A percentile compares a stretch with the other conserved stretches of the same genome.
phyloP scores from a whole-genome alignment of 768 basidiomycete species.

The Butyriboletus loyo region DNA sequence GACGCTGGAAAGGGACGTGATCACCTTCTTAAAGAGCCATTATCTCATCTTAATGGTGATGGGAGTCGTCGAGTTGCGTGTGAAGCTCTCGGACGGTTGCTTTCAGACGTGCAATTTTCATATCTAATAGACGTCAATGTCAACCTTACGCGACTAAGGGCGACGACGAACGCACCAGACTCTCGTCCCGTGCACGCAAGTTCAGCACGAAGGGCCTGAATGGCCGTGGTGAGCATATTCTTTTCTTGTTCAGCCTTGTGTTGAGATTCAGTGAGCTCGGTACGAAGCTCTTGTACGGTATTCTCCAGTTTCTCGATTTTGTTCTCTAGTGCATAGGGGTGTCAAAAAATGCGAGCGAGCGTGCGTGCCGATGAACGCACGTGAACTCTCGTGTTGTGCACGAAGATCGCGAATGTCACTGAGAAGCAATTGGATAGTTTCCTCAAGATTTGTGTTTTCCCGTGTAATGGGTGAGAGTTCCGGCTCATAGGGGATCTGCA shows the following conservation, averaged over 20 bases:
- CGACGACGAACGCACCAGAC: background rate
- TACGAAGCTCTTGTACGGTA: slow-evolving; percentile 1
- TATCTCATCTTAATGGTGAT: background rate
- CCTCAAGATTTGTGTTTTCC: background rate
- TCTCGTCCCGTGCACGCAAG: background rate
- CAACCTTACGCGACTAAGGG: background rate
- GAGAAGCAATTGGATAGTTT: background rate
- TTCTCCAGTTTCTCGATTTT: slow-evolving; percentile 1
- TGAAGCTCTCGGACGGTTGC: background rate
- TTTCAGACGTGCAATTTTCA: too few relatives aligned
- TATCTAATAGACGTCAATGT: background rate
- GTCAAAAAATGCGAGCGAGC: background rate
- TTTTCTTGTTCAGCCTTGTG: background rate
- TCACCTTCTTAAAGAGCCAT: background rate
- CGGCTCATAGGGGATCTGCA: background rate
- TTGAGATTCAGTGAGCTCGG: background rate
- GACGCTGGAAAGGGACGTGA: background rate
- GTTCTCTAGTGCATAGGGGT: background rate
- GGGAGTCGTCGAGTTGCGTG: background rate
- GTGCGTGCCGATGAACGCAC: background rate
- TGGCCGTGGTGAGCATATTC: background rate
- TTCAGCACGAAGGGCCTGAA: slow-evolving; percentile 4
- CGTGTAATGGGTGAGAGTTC: background rate
- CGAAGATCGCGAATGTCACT: slow-evolving; percentile 1
- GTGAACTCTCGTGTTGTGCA: background rate